These are phyloP conservation scores for Posidonia oceanica DNA, from an alignment of 116 monocot genomes.

Conservation along the genomic window DNA sequence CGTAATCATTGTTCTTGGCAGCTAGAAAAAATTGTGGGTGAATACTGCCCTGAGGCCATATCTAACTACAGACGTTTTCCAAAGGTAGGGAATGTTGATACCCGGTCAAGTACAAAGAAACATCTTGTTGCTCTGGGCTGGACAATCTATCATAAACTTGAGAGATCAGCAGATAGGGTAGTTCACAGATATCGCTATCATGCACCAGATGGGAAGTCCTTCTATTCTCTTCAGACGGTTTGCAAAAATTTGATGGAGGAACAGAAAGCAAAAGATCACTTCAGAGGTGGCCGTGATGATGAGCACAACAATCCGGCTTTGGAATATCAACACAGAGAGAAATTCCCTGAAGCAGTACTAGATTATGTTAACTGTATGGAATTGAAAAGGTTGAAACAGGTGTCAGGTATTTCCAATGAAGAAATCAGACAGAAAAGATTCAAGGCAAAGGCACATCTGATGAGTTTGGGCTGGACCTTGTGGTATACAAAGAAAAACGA, in stretches of 20 bases:
- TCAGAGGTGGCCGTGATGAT: background rate
- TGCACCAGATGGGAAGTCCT: slow-evolving; percentile 30
- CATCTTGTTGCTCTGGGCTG: slow-evolving; percentile 61
- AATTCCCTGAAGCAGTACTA: slow-evolving; percentile 20
- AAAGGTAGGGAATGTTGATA: slow-evolving; percentile 4
- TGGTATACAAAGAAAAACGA: slow-evolving; percentile 11
- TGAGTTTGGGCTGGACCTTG: slow-evolving; percentile 33
- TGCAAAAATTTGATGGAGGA: slow-evolving; percentile 16
- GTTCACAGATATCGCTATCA: slow-evolving; percentile 21
- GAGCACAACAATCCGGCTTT: background rate
- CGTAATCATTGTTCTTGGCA: slow-evolving; percentile 11
- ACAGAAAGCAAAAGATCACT: background rate
- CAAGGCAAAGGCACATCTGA: slow-evolving; percentile 34
- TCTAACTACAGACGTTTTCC: slow-evolving; percentile 10
- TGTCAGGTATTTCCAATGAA: background rate
- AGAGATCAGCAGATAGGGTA: background rate
- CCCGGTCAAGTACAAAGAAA: slow-evolving; percentile 19
- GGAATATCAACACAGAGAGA: background rate
- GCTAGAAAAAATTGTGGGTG: slow-evolving; percentile 20
- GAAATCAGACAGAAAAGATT: slow-evolving; percentile 7
- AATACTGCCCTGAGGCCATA: slow-evolving; percentile 30
- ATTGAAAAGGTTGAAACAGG: background rate
- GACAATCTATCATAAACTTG: slow-evolving; percentile 27
- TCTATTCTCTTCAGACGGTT: slow-evolving; percentile 29
- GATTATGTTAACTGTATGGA: slow-evolving; percentile 25